Percentiles rank a stretch among this genome's conserved stretches.
phyloP scores from a whole-genome alignment of 345 rosid species.

The Brassica carinata region DNA sequence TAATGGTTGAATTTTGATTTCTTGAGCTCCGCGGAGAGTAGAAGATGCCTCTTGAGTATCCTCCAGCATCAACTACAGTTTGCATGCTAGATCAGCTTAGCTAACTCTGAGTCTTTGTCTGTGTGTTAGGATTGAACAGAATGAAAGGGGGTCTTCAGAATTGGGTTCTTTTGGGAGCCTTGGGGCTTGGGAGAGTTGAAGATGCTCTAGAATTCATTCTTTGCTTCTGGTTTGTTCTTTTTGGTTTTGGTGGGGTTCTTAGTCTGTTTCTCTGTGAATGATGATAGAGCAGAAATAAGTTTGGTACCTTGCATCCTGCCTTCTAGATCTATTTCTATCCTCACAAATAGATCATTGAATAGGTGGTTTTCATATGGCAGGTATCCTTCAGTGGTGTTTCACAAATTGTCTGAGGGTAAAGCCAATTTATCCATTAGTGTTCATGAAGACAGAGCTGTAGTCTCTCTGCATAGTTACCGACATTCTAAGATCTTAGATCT shows the following conservation, averaged over 20 bases:
- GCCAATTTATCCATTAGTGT: neutral
- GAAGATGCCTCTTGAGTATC: neutral
- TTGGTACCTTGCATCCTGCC: neutral
- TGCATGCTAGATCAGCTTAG: neutral
- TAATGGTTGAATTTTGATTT: constrained; percentile 4
- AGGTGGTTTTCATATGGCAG: constrained; percentile 19
- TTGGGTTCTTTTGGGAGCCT: neutral
- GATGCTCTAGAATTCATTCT: neutral
- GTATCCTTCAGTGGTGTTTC: constrained; percentile 15
- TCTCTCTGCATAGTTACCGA: neutral
- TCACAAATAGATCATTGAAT: neutral
- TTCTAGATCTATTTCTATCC: neutral
- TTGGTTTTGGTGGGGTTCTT: neutral
- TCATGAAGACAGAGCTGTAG: neutral
- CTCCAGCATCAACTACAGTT: no score
- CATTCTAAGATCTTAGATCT: neutral
- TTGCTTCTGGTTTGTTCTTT: neutral
- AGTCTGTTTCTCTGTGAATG: neutral
- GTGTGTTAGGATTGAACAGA: neutral
- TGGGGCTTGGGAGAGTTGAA: neutral
- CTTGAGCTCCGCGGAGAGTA: neutral
- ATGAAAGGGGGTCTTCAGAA: neutral
- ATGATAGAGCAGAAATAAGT: neutral
- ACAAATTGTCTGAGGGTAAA: neutral
- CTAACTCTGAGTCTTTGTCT: neutral